phyloP scores from a whole-genome alignment of 1,284 basidiomycete species.

The Leucoagaricus sp. region DNA sequence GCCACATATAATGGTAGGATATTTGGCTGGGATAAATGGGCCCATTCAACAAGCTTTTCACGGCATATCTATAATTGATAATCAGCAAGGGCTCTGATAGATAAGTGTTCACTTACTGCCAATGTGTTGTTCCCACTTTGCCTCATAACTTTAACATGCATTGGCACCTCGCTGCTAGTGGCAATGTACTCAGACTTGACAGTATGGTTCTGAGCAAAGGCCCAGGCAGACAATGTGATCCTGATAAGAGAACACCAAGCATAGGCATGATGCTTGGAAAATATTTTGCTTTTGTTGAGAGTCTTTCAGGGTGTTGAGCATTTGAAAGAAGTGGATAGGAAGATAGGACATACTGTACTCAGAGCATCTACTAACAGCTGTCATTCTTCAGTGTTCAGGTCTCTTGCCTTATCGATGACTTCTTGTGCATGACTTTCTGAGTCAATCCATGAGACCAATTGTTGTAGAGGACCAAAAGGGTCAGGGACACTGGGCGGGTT shows the following conservation, averaged over 20 bases:
- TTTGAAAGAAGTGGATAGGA: not conserved
- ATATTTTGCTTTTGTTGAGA: not conserved
- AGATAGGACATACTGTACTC: not conserved
- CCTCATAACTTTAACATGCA: not conserved
- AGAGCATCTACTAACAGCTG: not conserved
- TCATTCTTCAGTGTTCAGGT: not conserved
- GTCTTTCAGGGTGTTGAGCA: not conserved
- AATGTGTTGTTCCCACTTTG: too few species aligned
- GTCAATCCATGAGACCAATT: not conserved
- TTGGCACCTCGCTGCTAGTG: not conserved
- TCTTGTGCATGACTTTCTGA: not conserved
- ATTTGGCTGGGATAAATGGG: not conserved
- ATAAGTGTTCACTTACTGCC: not conserved
- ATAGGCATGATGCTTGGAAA: not conserved
- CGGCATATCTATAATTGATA: not conserved
- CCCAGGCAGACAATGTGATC: not conserved
- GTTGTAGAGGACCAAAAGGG: too few species aligned
- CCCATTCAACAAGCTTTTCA: not conserved
- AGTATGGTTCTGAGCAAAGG: not conserved
- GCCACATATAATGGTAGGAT: not conserved
- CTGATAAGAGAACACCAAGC: not conserved
- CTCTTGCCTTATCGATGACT: not conserved
- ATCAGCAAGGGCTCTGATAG: not conserved
- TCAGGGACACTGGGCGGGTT: too few species aligned
- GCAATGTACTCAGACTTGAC: not conserved